Base-by-base conservation (phyloP, 2,329 filamentous ascomycete species). In the Aspergillus sp. region DNA sequence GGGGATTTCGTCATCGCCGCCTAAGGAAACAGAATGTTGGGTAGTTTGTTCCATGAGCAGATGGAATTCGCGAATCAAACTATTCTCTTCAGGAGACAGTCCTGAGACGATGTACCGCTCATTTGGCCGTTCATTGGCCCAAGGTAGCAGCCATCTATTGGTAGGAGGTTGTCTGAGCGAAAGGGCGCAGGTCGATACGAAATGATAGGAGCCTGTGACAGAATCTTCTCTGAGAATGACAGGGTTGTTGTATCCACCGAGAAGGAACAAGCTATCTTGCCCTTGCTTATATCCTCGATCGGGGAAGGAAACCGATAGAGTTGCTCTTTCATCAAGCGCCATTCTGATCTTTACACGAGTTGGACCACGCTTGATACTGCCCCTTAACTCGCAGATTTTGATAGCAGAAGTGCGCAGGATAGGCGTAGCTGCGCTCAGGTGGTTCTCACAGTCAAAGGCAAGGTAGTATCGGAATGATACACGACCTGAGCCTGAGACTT, bases 231-330 rank as follows among this genome's bases (percentile, higher is more conserved):
- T 32, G 3, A 59, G 52, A 5, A 55, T 56, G 5, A 59, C 32
- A 6, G 57, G 57, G 15, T 44, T 15, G 6, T 51, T n/a, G 23
- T 42, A 59, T 5, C 38, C 52, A 51, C 54, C 47, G n/a, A 59
- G 36, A 17, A 59, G 19, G 25, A 51, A 59, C 13, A 59, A 3
- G 3, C 17, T 13, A 25, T 59, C 57, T 10, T 13, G 8, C 21
- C 7, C 32, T 7, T 42, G 5, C 8, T 51, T 19, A 8, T 55
- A 59, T 8, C 49, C 32, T 13, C 17, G 32, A 32, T 50, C 15
- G 13, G 36, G 44, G 5, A 59, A 36, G 6, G 32, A 41, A 13
- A 59, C 32, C 2, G 44, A 32, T n/a, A 47, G 39, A 2, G 6
- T n/a, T 3, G 30, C 52, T 50, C 21, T 19, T 19, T 27, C 8